phyloP scores from a whole-genome alignment of 257 asterid species.

The Verbascum thapsus region DNA sequence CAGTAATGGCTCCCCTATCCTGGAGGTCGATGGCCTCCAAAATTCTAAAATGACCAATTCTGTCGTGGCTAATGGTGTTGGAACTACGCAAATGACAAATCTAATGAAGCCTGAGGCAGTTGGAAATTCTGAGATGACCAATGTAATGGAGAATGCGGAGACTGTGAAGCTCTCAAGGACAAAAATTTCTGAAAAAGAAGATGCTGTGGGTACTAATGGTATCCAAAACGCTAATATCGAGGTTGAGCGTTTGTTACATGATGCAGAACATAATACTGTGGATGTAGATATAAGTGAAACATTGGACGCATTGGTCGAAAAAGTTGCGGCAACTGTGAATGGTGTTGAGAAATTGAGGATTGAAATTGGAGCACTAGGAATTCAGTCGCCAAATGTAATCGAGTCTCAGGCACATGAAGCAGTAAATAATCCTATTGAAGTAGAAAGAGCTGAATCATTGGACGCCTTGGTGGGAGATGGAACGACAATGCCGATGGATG shows the following conservation, averaged over 20 bases:
- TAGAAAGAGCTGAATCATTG: slow-evolving; percentile 37
- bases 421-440: slow-evolving; percentile 33
- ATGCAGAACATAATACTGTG: slow-evolving; percentile 23
- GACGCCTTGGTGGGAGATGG: slow-evolving; percentile 50
- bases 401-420: slow-evolving; percentile 30
- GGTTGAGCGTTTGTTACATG: slow-evolving; percentile 31
- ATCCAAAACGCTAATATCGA: slow-evolving; percentile 24
- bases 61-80: slow-evolving; percentile 29
- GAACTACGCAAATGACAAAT: slow-evolving; percentile 7
- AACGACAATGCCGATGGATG: slow-evolving; percentile 29
- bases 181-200: slow-evolving; percentile 1
- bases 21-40: slow-evolving; percentile 28
- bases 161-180: neutral
- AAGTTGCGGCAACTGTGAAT: slow-evolving; percentile 27
- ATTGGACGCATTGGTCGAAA: slow-evolving; percentile 46
- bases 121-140: slow-evolving; percentile 25
- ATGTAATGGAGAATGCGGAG: slow-evolving; percentile 14
- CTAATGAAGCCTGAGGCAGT: slow-evolving; percentile 23
- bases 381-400: slow-evolving; percentile 36
- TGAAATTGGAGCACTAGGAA: slow-evolving; percentile 32
- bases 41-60: slow-evolving; percentile 26
- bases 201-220: slow-evolving; percentile 24
- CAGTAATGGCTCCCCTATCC: slow-evolving; percentile 16
- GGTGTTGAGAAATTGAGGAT: slow-evolving; percentile 29
- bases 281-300: slow-evolving; percentile 34